These are phyloP conservation scores for Yarrowia sp. DNA, from an alignment of 805 yeast species.

Conservation along the genomic window DNA sequence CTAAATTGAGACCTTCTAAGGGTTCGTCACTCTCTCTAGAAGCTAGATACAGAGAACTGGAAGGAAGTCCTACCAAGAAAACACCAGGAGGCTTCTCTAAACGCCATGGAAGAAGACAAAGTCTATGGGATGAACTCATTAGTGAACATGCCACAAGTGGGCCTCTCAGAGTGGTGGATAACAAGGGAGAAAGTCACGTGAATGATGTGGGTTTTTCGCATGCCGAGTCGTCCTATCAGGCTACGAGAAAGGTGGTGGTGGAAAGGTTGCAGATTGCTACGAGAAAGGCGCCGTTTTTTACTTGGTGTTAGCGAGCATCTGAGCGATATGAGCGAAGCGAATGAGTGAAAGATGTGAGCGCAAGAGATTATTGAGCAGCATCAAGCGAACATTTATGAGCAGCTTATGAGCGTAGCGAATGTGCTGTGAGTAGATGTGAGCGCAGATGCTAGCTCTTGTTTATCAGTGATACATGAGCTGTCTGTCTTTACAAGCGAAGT, in stretches of 20 bases:
- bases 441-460: too few relatives aligned
- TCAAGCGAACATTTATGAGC: too few relatives aligned
- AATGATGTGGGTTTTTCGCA: constrained; percentile 33
- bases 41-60: constrained; percentile 7
- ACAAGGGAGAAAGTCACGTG: constrained; percentile 19
- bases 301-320: constrained; percentile 51
- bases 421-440: too few relatives aligned
- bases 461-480: too few relatives aligned
- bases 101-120: constrained; percentile 24
- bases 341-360: too few relatives aligned
- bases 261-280: constrained; percentile 58
- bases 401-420: too few relatives aligned
- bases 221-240: constrained; percentile 32
- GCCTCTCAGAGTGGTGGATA: neutral
- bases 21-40: constrained; percentile 7
- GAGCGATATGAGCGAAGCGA: too few relatives aligned
- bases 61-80: neutral
- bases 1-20: neutral
- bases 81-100: neutral
- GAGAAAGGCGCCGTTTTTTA: constrained; percentile 60
- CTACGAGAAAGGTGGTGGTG: constrained; percentile 51
- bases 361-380: too few relatives aligned
- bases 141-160: constrained; percentile 24
- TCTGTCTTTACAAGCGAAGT: too few relatives aligned
- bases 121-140: constrained; percentile 29